Base-by-base conservation (phyloP, 805 yeast genomes). In the Spathaspora hagerdaliae region DNA sequence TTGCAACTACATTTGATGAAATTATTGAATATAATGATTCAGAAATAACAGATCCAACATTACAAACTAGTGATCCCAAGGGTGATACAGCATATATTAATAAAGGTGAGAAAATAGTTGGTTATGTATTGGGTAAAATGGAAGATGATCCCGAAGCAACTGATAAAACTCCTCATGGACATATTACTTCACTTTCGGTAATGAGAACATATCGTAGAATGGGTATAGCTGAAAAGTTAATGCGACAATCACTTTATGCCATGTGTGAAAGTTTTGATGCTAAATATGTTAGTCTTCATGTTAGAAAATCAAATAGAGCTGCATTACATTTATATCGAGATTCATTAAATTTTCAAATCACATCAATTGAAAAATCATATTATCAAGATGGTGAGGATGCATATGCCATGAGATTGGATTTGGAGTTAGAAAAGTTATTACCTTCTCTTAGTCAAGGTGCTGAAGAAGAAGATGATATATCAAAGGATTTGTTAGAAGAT, bases 381-480 rank as follows among this genome's bases (percentile, higher is more conserved):
- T 94, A 94, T 58, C 97, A 91, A 43, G 97, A 94, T 65, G 96
- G 96, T 31, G 99, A 94, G 67, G 97, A 94, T 67, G 99, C 99
- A 12, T 92, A 91, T 64, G 85, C 94, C 36, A 94, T 94, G 99
- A 82, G 81, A 60, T 87, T 87, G 60, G 74, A 71, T 2, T 72
- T 89, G 52, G 71, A 70, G 15, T 59, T 82, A 39, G 82, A 83
- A 12, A 85, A 83, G 26, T 68, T 85, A 50, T 49, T 81, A 38
- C 90, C 92, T 19, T 74, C 78, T 47, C 63, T 65, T 37, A 77
- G 76, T 50, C 82, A 81, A 51, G 74, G 73, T 14, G 44, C 11
- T 9, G 39, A 13, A 8, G 64, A 57, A 9, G 77, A 64, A 32
- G 94, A 86, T 58, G 86, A 85, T 62, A 68, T 85, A 43, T 43